phyloP scores from a whole-genome alignment of 352 stramenopile species.

The Globisporangium camurandrum region DNA sequence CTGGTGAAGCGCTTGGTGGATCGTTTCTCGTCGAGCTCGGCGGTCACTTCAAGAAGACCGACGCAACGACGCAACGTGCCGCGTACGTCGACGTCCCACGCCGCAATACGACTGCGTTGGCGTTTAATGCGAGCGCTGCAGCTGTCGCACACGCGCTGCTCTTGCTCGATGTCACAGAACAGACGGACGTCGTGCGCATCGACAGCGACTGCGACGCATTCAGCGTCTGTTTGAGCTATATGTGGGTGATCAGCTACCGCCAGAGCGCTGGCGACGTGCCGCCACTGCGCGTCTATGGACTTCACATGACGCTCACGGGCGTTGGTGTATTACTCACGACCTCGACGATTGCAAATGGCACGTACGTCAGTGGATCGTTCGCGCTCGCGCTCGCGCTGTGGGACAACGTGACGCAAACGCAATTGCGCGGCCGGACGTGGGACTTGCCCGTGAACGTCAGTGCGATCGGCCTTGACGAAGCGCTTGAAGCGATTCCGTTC shows the following conservation, averaged over 20 bases:
- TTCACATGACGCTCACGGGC: constrained; percentile 20
- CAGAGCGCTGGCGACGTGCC: constrained; percentile 60
- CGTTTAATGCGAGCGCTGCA: constrained; percentile 27
- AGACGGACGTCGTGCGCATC: constrained; percentile 21
- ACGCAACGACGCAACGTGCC: constrained; percentile 29
- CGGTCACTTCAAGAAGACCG: constrained; percentile 41
- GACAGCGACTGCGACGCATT: constrained; percentile 54
- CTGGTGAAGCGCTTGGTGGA: constrained; percentile 45
- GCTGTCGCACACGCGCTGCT: constrained; percentile 28
- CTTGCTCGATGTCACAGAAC: constrained; percentile 31
- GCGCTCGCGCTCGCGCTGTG: constrained; percentile 43
- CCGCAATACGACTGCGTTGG: constrained; percentile 33
- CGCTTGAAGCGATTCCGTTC: constrained; percentile 55
- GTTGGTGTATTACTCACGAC: constrained; percentile 19
- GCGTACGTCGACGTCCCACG: constrained; percentile 29
- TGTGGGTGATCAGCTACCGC: constrained; percentile 53
- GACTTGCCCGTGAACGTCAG: constrained; percentile 63
- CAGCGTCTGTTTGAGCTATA: constrained; percentile 54
- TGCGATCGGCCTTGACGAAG: constrained; percentile 60
- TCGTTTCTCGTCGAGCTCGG: constrained; percentile 48
- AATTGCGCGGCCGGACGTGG: constrained; percentile 50
- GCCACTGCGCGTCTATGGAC: constrained; percentile 38
- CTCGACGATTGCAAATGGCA: constrained; percentile 57
- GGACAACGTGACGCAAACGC: constrained; percentile 28
- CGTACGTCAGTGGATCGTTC: constrained; percentile 61